Conservation (phyloP, 345 rosid species). For the Salix arbutifolia region DNA sequence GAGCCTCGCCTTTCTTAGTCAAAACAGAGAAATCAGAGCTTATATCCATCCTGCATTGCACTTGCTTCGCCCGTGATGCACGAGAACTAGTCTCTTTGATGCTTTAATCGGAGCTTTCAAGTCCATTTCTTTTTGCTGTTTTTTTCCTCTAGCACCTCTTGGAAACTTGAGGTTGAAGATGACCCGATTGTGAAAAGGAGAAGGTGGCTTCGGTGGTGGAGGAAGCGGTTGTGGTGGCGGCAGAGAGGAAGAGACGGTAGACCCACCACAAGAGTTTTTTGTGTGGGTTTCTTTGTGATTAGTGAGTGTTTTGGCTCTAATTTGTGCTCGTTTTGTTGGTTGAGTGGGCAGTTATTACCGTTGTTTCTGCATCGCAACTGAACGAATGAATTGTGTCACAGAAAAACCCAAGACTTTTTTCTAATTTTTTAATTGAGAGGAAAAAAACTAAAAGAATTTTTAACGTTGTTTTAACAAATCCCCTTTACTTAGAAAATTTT, state of each 20-base stretch:
- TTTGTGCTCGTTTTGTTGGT: neutral
- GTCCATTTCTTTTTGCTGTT: constrained; percentile 16
- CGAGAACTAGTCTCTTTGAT: constrained; percentile 81
- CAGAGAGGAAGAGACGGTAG: constrained; percentile 27
- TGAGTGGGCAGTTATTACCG: constrained; percentile 17
- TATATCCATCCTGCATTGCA: constrained; percentile 88
- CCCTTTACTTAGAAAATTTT: neutral
- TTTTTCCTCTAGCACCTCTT: constrained; percentile 27
- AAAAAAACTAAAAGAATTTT: neutral
- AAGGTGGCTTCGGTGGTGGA: constrained; percentile 7
- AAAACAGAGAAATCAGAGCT: constrained; percentile 81
- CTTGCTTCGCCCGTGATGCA: constrained; percentile 96
- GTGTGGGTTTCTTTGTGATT: neutral
- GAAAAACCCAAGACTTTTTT: neutral
- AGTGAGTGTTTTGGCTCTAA: constrained; percentile 11
- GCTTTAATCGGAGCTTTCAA: constrained; percentile 33
- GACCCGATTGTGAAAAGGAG: constrained; percentile 29
- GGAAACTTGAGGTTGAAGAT: constrained; percentile 32
- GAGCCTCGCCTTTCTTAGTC: constrained; percentile 83
- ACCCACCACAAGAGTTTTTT: neutral
- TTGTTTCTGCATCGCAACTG: constrained; percentile 9
- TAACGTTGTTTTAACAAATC: no score
- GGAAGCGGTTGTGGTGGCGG: constrained; percentile 25
- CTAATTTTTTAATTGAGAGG: neutral
- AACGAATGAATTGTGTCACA: neutral